These are phyloP conservation scores for Butyriboletus loyo DNA, from an alignment of 768 basidiomycete species.

Conservation along the genomic window DNA sequence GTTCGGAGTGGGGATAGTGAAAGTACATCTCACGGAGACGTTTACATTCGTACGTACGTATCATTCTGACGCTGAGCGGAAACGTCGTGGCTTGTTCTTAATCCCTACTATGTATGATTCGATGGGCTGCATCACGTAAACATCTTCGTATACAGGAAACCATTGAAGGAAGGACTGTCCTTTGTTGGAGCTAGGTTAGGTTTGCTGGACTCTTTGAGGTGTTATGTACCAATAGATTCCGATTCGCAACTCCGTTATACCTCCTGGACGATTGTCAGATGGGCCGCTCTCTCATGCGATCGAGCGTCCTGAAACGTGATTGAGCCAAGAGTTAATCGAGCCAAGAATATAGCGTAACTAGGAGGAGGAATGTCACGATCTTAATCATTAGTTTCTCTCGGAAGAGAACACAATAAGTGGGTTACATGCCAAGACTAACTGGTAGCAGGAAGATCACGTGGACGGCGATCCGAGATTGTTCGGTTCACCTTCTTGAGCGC, in stretches of 20 bases:
- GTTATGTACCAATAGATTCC: neutral
- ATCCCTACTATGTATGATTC: too few relatives aligned
- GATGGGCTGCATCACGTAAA: too few relatives aligned
- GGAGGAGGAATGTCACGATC: too few relatives aligned
- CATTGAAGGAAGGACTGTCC: neutral
- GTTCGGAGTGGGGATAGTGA: neutral
- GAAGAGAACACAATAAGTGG: neutral
- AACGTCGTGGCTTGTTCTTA: too few relatives aligned
- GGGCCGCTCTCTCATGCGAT: neutral
- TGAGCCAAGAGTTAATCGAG: too few relatives aligned
- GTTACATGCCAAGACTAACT: neutral
- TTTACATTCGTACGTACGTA: too few relatives aligned
- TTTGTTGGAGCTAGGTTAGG: neutral
- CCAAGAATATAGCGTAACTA: neutral
- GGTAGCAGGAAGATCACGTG: neutral
- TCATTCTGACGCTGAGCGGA: too few relatives aligned
- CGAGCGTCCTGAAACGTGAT: too few relatives aligned
- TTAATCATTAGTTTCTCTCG: neutral
- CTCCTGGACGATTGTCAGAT: neutral
- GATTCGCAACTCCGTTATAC: neutral
- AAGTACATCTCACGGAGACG: neutral
- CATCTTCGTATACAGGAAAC: neutral
- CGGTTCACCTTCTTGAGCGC: neutral
- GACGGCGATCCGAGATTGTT: neutral
- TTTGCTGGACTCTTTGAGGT: neutral